These are phyloP conservation scores for Zymoseptoria tritici DNA, from an alignment of 2,329 filamentous ascomycete species.

Conservation along the genomic window DNA sequence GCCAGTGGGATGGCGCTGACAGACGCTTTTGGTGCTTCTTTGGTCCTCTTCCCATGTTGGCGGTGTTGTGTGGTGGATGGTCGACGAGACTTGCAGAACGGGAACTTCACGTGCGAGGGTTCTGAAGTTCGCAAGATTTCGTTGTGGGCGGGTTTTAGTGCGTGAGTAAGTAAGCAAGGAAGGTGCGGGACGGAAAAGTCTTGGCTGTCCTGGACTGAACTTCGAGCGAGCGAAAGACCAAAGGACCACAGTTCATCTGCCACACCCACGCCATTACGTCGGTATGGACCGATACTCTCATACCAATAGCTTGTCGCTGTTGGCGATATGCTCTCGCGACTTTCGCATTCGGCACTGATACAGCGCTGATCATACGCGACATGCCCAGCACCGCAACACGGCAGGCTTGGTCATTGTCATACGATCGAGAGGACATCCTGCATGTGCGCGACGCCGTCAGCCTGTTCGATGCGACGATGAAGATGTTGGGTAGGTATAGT, in stretches of 20 bases:
- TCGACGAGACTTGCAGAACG: constrained; percentile 5
- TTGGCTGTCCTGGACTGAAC: neutral
- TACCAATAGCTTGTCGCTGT: too few relatives aligned
- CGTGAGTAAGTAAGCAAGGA: constrained; percentile 1
- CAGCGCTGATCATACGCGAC: too few relatives aligned
- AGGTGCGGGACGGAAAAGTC: neutral
- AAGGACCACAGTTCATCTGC: neutral
- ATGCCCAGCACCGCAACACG: too few relatives aligned
- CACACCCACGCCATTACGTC: neutral
- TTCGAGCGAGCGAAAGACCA: too few relatives aligned
- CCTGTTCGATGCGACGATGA: too few relatives aligned
- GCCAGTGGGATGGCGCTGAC: constrained; percentile 98
- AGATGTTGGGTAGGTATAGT: too few relatives aligned
- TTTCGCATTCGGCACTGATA: too few relatives aligned
- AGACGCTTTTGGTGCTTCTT: constrained; percentile 93
- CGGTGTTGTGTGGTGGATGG: constrained; percentile 29
- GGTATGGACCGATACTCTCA: too few relatives aligned
- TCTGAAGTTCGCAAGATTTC: constrained; percentile 4
- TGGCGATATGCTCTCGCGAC: too few relatives aligned
- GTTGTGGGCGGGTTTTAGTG: constrained; percentile 1
- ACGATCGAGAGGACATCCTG: too few relatives aligned
- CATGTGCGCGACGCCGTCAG: too few relatives aligned
- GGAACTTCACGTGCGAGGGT: constrained; percentile 1
- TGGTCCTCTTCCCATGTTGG: constrained; percentile 58
- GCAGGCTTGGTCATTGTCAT: too few relatives aligned